phyloP scores from a whole-genome alignment of 306 rosid species.

The Cyclanthera cordifolia region DNA sequence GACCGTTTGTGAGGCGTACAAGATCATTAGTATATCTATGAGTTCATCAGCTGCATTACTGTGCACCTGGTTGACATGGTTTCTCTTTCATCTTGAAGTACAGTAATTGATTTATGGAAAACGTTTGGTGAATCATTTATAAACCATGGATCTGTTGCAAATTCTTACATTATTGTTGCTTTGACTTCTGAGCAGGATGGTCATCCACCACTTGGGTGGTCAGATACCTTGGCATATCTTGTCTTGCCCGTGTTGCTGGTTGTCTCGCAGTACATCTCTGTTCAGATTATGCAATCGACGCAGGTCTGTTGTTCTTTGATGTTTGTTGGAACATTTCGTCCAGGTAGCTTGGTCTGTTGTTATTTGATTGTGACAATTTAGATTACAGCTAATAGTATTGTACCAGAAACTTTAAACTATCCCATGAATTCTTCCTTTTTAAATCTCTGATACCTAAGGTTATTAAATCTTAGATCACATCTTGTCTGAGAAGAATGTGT shows the following conservation, averaged over 20 bases:
- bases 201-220: conserved; percentile 98
- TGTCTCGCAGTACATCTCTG: conserved; percentile 76
- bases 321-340: neutral
- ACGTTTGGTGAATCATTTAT: neutral
- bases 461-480: no score
- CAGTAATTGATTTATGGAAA: neutral
- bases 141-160: neutral
- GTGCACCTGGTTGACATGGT: neutral
- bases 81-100: conserved; percentile 9
- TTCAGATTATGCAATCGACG: conserved; percentile 87
- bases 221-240: conserved; percentile 93
- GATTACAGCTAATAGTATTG: no score
- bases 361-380: neutral
- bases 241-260: conserved; percentile 77
- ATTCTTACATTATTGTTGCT: conserved; percentile 14
- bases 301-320: conserved; percentile 55
- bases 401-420: no score
- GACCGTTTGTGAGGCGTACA: neutral
- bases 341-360: neutral
- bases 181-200: conserved; percentile 61
- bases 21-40: neutral
- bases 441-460: no score
- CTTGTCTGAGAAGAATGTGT: neutral
- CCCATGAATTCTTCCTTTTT: no score
- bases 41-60: neutral